Evolutionary conservation across 306 rosid species (phyloP).

Genomic region (Dalbergia cochinchinensis): DNA sequence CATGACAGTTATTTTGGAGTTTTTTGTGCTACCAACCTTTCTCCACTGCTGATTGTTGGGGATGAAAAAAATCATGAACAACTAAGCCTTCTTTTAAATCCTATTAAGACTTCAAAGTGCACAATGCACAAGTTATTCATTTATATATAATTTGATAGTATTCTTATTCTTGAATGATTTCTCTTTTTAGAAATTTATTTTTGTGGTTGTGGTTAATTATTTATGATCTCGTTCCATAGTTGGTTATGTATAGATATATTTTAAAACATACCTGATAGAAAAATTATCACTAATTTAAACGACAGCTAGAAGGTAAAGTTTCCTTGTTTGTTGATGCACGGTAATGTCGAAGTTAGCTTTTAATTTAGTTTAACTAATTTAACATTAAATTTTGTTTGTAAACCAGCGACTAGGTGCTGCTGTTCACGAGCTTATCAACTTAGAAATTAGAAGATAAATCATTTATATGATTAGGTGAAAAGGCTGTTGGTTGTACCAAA

Average conservation of each 20-base stretch:
- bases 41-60: not conserved
- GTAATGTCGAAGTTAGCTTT: not conserved
- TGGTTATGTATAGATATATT: not conserved
- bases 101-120: constrained; percentile 15
- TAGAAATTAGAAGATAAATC: not conserved
- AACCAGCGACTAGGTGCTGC: not conserved
- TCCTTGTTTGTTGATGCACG: not conserved
- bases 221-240: constrained; percentile 3
- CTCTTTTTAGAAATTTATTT: not conserved
- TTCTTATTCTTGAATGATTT: not conserved
- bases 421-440: not conserved
- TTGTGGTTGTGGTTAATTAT: too few species aligned
- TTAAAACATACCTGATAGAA: not conserved
- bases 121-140: not conserved
- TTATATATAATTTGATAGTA: constrained; percentile 2
- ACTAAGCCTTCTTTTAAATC: constrained; percentile 11
- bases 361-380: constrained; percentile 14
- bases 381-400: constrained; percentile 13
- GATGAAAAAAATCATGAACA: not conserved
- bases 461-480: not conserved
- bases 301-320: constrained; percentile 6
- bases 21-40: constrained; percentile 14
- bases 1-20: not conserved
- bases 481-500: constrained; percentile 16
- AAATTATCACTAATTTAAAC: not conserved